Conservation (phyloP, 176 grass and related monocot species). For the Aegilops sharonensis region DNA sequence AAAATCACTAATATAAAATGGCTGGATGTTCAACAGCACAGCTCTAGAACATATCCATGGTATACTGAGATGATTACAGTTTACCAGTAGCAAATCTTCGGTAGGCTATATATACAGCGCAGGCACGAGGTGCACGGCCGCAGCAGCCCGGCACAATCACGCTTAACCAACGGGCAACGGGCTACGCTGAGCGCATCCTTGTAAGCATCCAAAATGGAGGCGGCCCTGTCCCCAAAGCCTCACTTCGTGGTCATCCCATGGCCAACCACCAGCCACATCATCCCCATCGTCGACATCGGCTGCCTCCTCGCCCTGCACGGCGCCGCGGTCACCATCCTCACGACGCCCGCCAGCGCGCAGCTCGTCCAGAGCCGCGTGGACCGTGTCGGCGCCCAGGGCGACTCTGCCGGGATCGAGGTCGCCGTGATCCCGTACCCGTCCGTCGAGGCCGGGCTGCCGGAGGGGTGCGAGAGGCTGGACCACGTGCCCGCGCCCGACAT, state of each 20-base stretch:
- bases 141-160: not conserved
- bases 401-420: constrained; percentile 10
- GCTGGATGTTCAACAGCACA: too few relatives aligned
- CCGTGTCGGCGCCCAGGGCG: not conserved
- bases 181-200: not conserved
- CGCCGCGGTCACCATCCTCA: constrained; percentile 48
- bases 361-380: constrained; percentile 41
- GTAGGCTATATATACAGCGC: not conserved
- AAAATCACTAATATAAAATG: too few relatives aligned
- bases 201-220: not conserved
- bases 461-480: constrained; percentile 54
- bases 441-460: constrained; percentile 42
- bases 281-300: constrained; percentile 54
- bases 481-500: not conserved
- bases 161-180: not conserved
- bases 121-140: not conserved
- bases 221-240: not conserved
- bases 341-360: constrained; percentile 33
- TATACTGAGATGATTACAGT: not conserved
- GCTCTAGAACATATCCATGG: too few relatives aligned
- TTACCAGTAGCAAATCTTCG: too few relatives aligned
- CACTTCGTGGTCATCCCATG: constrained; percentile 55
- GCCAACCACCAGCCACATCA: constrained; percentile 54
- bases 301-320: constrained; percentile 56
- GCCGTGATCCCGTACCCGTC: constrained; percentile 35